Conservation (phyloP, 805 yeast species). For the Kurtzmaniella fragi region DNA sequence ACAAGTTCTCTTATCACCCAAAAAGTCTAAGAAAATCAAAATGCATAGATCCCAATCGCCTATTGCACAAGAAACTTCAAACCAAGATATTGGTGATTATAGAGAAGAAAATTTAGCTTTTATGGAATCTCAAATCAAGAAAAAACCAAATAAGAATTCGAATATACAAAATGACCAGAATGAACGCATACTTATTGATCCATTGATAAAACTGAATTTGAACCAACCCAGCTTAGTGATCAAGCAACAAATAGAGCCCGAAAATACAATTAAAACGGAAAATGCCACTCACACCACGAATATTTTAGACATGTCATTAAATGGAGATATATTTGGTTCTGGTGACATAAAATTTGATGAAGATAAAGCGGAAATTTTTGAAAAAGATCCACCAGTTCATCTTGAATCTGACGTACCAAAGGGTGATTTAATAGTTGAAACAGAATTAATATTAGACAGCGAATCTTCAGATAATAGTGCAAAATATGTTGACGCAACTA, state of each 20-base stretch:
- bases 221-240: too few relatives aligned
- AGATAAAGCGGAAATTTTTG: not conserved
- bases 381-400: too few relatives aligned
- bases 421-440: too few relatives aligned
- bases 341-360: conserved; percentile 6
- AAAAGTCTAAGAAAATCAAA: conserved; percentile 17
- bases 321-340: conserved; percentile 2
- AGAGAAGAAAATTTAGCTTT: conserved; percentile 25
- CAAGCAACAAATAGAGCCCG: too few relatives aligned
- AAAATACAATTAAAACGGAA: too few relatives aligned
- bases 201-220: too few relatives aligned
- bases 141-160: too few relatives aligned
- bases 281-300: not conserved
- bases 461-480: not conserved
- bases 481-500: not conserved
- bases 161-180: too few relatives aligned
- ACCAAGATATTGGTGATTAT: conserved; percentile 31
- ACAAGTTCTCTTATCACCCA: conserved; percentile 16
- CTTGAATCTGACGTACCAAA: too few relatives aligned
- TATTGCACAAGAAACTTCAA: conserved; percentile 17
- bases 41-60: conserved; percentile 8
- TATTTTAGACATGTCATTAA: not conserved
- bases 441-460: too few relatives aligned
- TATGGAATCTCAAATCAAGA: conserved; percentile 12
- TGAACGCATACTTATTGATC: too few relatives aligned